These are phyloP conservation scores for Didymella lethalis DNA, from an alignment of 2,329 filamentous ascomycete species.

Conservation along the genomic window DNA sequence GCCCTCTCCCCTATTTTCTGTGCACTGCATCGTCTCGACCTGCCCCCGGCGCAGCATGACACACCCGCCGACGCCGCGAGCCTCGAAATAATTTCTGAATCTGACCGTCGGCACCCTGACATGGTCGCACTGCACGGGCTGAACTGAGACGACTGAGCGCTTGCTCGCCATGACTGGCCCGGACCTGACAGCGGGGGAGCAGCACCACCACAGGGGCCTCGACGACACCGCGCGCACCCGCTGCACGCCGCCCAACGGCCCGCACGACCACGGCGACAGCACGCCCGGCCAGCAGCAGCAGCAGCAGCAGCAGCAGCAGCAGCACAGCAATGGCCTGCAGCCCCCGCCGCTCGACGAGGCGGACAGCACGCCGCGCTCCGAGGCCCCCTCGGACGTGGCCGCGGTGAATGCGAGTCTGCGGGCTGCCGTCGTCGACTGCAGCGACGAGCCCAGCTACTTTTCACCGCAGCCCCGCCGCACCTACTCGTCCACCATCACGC, in stretches of 20 bases:
- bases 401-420: slow-evolving; percentile 21
- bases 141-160: slow-evolving; percentile 39
- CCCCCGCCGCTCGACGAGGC: slow-evolving; percentile 34
- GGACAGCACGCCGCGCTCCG: slow-evolving; percentile 53
- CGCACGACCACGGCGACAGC: slow-evolving; percentile 4
- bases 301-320: slow-evolving; percentile 5
- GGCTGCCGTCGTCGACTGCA: slow-evolving; percentile 8
- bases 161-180: slow-evolving; percentile 42
- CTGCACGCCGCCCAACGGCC: slow-evolving; percentile 12
- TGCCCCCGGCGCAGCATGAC: slow-evolving; percentile 39
- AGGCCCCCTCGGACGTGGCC: slow-evolving; percentile 45
- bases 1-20: background rate
- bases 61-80: slow-evolving; percentile 27
- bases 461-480: slow-evolving; percentile 50
- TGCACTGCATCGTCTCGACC: background rate
- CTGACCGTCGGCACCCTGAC: slow-evolving; percentile 26
- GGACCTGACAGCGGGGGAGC: slow-evolving; percentile 36
- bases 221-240: slow-evolving; percentile 12
- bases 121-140: slow-evolving; percentile 44
- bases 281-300: slow-evolving; percentile 19
- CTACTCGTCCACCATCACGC: slow-evolving; percentile 42
- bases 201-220: slow-evolving; percentile 31
- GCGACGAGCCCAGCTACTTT: slow-evolving; percentile 49
- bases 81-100: slow-evolving; percentile 13
- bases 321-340: slow-evolving; percentile 7